A percentile compares a stretch with the other conserved stretches of the same genome.
Evolutionary conservation across 2,329 filamentous ascomycete genomes (phyloP).

Genomic region (Calycina herbarum): DNA sequence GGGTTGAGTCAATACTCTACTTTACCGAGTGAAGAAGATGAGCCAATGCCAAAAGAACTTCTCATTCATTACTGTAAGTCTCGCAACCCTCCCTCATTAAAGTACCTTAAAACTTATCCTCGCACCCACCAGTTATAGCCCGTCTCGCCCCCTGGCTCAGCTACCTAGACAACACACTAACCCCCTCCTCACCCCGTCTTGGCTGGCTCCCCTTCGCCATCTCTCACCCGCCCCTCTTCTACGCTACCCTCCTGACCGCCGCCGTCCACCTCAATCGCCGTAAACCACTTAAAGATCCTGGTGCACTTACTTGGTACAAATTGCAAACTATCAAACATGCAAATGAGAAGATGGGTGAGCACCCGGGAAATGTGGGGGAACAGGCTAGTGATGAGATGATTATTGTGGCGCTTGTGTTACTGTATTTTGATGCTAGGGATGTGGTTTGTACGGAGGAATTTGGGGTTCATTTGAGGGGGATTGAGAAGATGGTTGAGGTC

Average conservation of each 20-base stretch:
- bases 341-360: conserved; percentile 3
- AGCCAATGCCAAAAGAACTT: conserved; percentile 10
- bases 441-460: not conserved
- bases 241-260: conserved; percentile 8
- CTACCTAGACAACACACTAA: conserved; percentile 11
- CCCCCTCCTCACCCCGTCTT: not conserved
- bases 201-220: conserved; percentile 12
- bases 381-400: conserved; percentile 15
- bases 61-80: conserved; percentile 10
- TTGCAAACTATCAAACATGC: conserved; percentile 1
- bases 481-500: conserved; percentile 12
- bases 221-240: conserved; percentile 1
- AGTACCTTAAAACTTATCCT: not conserved
- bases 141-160: conserved; percentile 12
- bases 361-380: not conserved
- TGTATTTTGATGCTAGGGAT: conserved; percentile 10
- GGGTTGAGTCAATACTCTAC: conserved; percentile 8
- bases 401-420: conserved; percentile 7
- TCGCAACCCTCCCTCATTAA: not conserved
- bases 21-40: not conserved
- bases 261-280: conserved; percentile 9
- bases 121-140: not conserved
- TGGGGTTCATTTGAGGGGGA: conserved; percentile 10
- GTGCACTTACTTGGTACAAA: conserved; percentile 7
- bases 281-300: not conserved